phyloP scores from a whole-genome alignment of 768 basidiomycete genomes.

The Suillus sp. region DNA sequence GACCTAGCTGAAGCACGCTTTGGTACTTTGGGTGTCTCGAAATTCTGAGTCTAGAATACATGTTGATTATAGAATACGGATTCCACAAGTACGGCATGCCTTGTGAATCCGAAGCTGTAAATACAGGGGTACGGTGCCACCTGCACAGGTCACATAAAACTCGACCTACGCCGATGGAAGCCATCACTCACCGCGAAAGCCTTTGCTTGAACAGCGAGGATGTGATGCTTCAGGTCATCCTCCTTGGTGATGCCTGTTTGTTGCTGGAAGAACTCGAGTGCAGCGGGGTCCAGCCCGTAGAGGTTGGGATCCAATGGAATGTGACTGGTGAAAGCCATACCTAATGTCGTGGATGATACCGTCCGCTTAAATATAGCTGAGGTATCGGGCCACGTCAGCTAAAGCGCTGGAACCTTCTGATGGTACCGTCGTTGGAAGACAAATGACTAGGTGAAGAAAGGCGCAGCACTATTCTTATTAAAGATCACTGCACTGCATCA shows the following conservation, averaged over 20 bases:
- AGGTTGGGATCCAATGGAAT: constrained; percentile 16
- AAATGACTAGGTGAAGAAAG: neutral
- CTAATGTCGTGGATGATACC: neutral
- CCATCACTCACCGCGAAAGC: constrained; percentile 33
- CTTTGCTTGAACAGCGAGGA: constrained; percentile 35
- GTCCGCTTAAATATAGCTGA: neutral
- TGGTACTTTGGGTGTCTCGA: constrained; percentile 24
- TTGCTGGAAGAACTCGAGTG: constrained; percentile 31
- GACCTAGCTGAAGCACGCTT: constrained; percentile 37
- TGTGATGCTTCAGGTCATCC: constrained; percentile 33
- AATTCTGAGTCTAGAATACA: constrained; percentile 23
- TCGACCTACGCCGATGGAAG: neutral
- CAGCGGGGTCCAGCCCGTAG: constrained; percentile 17
- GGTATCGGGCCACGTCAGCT: neutral
- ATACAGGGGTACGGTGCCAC: constrained; percentile 30
- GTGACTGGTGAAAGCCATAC: neutral
- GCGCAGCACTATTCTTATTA: neutral
- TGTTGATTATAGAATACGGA: neutral
- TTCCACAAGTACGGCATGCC: constrained; percentile 11
- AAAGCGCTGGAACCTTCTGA: neutral
- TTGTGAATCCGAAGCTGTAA: constrained; percentile 20
- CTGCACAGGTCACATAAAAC: constrained; percentile 12
- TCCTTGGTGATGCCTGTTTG: constrained; percentile 34
- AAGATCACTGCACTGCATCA: neutral
- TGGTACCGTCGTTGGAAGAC: neutral